These are phyloP conservation scores for Zygosaccharomyces gambellarensis DNA, from an alignment of 805 yeast species.

Conservation along the genomic window DNA sequence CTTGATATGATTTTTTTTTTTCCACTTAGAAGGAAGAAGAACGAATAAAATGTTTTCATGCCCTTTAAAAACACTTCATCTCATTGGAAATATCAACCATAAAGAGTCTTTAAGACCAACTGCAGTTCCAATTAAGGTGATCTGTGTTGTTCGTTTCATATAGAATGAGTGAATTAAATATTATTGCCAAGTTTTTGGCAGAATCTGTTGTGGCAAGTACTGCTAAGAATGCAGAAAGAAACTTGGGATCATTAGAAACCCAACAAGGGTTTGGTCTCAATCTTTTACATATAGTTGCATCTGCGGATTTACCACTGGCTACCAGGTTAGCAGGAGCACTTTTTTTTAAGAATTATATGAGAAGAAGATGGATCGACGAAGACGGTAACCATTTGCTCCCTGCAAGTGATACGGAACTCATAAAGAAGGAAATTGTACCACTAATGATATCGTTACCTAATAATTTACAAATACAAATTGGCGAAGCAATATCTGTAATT, in stretches of 20 bases:
- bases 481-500: conserved; percentile 86
- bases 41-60: background rate
- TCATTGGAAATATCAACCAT: background rate
- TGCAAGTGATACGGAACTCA: conserved; percentile 53
- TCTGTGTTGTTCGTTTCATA: background rate
- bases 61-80: background rate
- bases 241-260: conserved; percentile 57
- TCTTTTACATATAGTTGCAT: conserved; percentile 72
- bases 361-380: conserved; percentile 84
- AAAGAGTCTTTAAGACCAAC: background rate
- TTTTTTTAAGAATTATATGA: conserved; percentile 82
- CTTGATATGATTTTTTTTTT: background rate
- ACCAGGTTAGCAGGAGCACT: conserved; percentile 84
- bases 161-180: conserved; percentile 44
- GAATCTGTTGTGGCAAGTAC: conserved; percentile 61
- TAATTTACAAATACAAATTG: conserved; percentile 83
- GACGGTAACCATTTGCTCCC: conserved; percentile 72
- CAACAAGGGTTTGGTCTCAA: conserved; percentile 72
- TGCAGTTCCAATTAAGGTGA: background rate
- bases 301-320: conserved; percentile 46
- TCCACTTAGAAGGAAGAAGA: background rate
- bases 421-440: conserved; percentile 75
- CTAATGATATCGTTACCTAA: conserved; percentile 80
- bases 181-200: conserved; percentile 51
- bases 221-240: conserved; percentile 63